Evolutionary conservation across 805 yeast species (phyloP), one percentile per base, ranked within the genome.

Genomic region (Tetrapisispora nanseiensis): DNA sequence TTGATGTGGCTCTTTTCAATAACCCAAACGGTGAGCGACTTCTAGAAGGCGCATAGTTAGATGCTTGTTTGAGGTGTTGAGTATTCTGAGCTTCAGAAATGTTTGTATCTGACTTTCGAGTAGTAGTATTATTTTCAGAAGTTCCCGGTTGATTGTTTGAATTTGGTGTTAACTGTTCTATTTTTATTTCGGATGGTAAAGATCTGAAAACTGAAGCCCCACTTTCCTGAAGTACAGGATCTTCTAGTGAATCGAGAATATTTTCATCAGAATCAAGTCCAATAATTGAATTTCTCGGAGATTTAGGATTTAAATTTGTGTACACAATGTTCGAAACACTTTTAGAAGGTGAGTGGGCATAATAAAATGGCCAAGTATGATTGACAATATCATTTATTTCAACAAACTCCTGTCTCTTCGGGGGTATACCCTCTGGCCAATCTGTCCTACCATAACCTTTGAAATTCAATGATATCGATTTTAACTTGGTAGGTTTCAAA

Each of bases 341-440:
- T n/a, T 22, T 33, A 7, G 28, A 33, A 6, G 28, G 22, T 6
- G 37, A 35, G 18, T 35, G 20, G 16, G 71, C 61, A 16, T 66
- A 69, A 69, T 76, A 90, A 57, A 92, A 86, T 0, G 95, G 92
- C 98, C 98, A 92, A 6, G 83, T 78, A 58, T 90, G 97, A 39
- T 76, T 72, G 23, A 86, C 72, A 20, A 89, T 57, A 40, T 75
- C 82, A 47, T 74, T 75, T 19, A 72, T 60, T 51, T 92, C 98
- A 27, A 62, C 60, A 46, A 75, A 79, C 12, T 78, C 82, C 15
- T 69, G 68, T 50, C 79, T 78, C 57, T 82, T 85, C 0, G 97
- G 96, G 0, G 97, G 97, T 16, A 90, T 89, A 2, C 98, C 98
- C 56, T 92, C 97, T 3, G 97, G 97, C 96, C 97, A 89, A 46